Base-by-base conservation (phyloP, 306 rosid genomes). In the Quercus mongolica region DNA sequence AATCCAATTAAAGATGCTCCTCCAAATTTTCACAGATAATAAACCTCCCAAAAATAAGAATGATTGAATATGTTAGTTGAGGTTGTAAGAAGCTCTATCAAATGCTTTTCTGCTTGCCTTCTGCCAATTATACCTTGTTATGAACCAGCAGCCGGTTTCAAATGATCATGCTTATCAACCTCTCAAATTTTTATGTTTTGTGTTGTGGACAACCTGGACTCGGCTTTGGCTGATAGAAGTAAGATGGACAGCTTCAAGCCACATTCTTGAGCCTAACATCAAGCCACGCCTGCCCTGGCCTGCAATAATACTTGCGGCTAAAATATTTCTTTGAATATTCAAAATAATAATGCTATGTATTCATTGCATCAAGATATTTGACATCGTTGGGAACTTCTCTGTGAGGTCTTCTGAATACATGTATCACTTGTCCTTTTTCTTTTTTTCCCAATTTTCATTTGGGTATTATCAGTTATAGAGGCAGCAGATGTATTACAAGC, bases 401-500 rank as follows among this genome's bases (percentile, higher is more conserved):
- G 59, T 56, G 21, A 56, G 0, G 59, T 56, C 59, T 15, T 17
- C n/a, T 56, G 59, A n/a, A n/a, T n/a, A 56, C 59, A 56, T 5
- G 6, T 56, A 56, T 56, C 59, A 19, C 59, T 15, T 49, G 17
- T 49, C 17, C 54, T 11, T 46, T 46, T 46, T 49, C 4, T 0
- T 49, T 56, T 56, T 17, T 56, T 17, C 59, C 59, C 21, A 49
- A 49, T 49, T 11, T 33, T 77, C 10, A 21, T 31, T 74, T 72
- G 41, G 31, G 76, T 38, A 59, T 74, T 83, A 56, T 68, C 90
- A 94, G 98, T 94, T 77, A 90, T 86, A 62, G 94, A 86, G 75
- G 94, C 91, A 51, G 94, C 92, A 77, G 90, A 92, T 28, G 98
- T 92, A 80, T 73, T 91, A 81, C 97, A 90, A 74, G 98, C 98